phyloP scores from a whole-genome alignment of 768 basidiomycete species.

The Mycena capillaripes region DNA sequence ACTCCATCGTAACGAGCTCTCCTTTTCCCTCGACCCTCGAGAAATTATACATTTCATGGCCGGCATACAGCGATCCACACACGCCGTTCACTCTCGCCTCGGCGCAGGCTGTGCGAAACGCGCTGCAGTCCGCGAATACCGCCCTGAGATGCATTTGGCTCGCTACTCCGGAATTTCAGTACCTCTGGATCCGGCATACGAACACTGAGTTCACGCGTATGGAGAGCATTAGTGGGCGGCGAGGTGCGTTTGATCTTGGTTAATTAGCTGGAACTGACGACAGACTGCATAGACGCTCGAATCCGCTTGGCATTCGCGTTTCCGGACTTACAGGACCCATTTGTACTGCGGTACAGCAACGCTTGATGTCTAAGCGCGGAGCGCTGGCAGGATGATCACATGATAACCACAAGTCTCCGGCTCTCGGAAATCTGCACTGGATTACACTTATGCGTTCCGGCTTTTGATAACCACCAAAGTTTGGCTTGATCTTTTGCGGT shows the following conservation, averaged over 20 bases:
- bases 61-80: neutral
- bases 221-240: neutral
- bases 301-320: neutral
- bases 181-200: neutral
- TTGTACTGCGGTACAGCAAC: neutral
- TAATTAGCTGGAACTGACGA: neutral
- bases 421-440: neutral
- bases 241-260: neutral
- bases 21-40: neutral
- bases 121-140: neutral
- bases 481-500: neutral
- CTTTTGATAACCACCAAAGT: neutral
- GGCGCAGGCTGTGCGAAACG: neutral
- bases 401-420: neutral
- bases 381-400: too few species aligned
- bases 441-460: neutral
- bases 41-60: slow-evolving; percentile 1
- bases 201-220: neutral
- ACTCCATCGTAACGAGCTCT: neutral
- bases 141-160: slow-evolving; percentile 5
- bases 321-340: neutral
- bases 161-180: neutral
- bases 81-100: neutral
- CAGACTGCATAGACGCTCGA: neutral
- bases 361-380: neutral